These are phyloP conservation scores for Caloboletus firmus DNA, from an alignment of 1,284 basidiomycete genomes.

Conservation along the genomic window DNA sequence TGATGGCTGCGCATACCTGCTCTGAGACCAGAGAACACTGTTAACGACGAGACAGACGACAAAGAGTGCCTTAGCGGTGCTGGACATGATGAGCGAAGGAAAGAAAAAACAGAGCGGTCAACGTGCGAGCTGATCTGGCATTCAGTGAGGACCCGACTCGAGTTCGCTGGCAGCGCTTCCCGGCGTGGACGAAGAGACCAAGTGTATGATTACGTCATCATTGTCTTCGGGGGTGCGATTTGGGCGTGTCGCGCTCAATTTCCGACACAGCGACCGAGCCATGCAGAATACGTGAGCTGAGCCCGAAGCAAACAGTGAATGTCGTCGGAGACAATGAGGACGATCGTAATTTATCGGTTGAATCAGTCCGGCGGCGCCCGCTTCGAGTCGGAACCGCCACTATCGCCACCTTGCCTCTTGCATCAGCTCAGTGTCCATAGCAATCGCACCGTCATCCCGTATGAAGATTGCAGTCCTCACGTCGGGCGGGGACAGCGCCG, in stretches of 20 bases:
- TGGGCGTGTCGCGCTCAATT: constrained; percentile 1
- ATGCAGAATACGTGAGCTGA: not conserved
- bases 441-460: constrained; percentile 8
- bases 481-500: constrained; percentile 95
- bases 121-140: constrained; percentile 4
- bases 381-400: not conserved
- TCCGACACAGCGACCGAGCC: constrained; percentile 6
- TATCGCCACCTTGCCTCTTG: not conserved
- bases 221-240: not conserved
- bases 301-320: not conserved
- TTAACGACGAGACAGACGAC: constrained; percentile 51
- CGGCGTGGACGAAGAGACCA: not conserved
- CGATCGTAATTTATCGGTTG: not conserved
- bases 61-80: constrained; percentile 50
- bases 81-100: constrained; percentile 36
- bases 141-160: not conserved
- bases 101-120: not conserved
- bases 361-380: not conserved
- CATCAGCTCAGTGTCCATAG: not conserved
- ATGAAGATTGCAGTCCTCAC: constrained; percentile 94
- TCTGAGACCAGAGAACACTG: constrained; percentile 64
- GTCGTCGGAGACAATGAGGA: not conserved
- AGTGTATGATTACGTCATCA: constrained; percentile 13
- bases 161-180: not conserved
- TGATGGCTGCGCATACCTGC: constrained; percentile 48